Base-by-base conservation (phyloP, 2,329 filamentous ascomycete genomes). In the Alternaria brassicae region DNA sequence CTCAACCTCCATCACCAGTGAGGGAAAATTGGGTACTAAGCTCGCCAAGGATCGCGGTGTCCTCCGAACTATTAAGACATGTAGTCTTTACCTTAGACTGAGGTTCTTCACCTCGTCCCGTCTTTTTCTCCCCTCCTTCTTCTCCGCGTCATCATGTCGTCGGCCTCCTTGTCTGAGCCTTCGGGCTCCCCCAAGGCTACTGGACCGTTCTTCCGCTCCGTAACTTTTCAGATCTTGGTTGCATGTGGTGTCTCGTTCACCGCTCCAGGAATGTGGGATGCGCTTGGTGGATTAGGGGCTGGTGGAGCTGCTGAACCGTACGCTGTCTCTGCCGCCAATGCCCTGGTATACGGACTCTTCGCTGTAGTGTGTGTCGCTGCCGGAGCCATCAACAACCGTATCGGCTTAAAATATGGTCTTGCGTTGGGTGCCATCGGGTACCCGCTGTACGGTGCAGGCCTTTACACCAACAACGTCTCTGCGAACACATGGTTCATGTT, bases 361-460 rank as follows among this genome's bases (percentile, higher is more conserved):
- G 63, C 72, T 17, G 42, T 76, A 19, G 71, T 75, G 12, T 76
- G 73, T 48, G 72, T 72, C 0, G 64, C 68, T 27, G 73, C 73
- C 3, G 76, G 76, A 28, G 76, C 74, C 6, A 77, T 78, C 65
- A 77, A 77, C 63, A 77, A 77, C 53, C 73, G 74, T 21, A 78
- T 78, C 28, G 72, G 72, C 10, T 55, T 75, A 19, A 71, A 67
- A 32, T 76, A 73, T 37, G 72, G 72, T 15, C 63, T 81, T 3
- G 77, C 78, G 4, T 57, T 83, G 3, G 82, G 81, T 8, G 78
- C 81, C 0, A 72, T 80, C 9, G 78, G 78, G 3, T 80, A 80
- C 41, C 78, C 79, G 1, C 63, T 80, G 0, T 81, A 81, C 49
- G 78, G 77, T 0, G 78, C 79, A 4, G 77, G 77, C 1, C 59